These are phyloP conservation scores for Fusarium nelsonii DNA, from an alignment of 2,329 filamentous ascomycete genomes.

Conservation along the genomic window DNA sequence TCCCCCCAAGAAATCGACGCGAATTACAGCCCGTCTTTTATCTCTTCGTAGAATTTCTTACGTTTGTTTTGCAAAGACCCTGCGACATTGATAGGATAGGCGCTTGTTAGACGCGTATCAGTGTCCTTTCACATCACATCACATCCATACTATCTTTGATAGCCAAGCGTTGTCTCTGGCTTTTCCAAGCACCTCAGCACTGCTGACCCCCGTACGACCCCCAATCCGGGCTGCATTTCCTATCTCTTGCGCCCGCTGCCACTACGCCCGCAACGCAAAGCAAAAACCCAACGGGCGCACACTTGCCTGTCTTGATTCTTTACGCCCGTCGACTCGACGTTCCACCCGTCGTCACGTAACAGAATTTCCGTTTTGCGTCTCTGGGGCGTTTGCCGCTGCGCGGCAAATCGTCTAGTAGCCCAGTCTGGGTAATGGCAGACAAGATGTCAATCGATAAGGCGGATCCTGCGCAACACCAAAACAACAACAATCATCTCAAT, in stretches of 20 bases:
- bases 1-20: slow-evolving; percentile 47
- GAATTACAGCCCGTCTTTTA: slow-evolving; percentile 50
- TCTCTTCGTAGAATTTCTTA: slow-evolving; percentile 51
- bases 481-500: slow-evolving; percentile 51
- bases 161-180: slow-evolving; percentile 36
- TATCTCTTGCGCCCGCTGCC: slow-evolving; percentile 53
- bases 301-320: slow-evolving; percentile 46
- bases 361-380: slow-evolving; percentile 52
- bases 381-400: slow-evolving; percentile 55
- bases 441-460: slow-evolving; percentile 75
- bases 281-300: slow-evolving; percentile 54
- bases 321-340: slow-evolving; percentile 50
- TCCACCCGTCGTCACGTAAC: slow-evolving; percentile 51
- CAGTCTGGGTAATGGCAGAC: slow-evolving; percentile 67
- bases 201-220: slow-evolving; percentile 48
- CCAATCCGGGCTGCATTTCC: slow-evolving; percentile 47
- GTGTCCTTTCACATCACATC: slow-evolving; percentile 16
- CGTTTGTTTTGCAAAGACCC: slow-evolving; percentile 48
- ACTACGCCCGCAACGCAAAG: slow-evolving; percentile 55
- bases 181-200: slow-evolving; percentile 31
- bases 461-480: slow-evolving; percentile 47
- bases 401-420: slow-evolving; percentile 53
- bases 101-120: slow-evolving; percentile 48
- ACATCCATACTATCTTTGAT: slow-evolving; percentile 31
- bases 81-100: slow-evolving; percentile 48